Base-by-base conservation (phyloP, 306 rosid genomes). In the Arachis hypogaea region DNA sequence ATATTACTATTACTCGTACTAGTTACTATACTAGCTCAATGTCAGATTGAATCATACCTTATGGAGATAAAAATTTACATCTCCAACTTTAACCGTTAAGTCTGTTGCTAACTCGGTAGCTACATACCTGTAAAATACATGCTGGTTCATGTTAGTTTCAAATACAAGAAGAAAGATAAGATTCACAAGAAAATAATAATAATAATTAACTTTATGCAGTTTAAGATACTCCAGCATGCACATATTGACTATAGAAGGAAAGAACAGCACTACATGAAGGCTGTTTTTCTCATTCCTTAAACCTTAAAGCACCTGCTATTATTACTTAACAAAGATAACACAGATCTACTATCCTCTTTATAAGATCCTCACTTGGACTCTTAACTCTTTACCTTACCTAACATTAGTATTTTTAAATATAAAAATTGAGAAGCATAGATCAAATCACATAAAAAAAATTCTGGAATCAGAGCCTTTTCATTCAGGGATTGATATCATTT, bases 21-120 rank as follows among this genome's bases (percentile, higher is more conserved):
- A 45, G 81, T 36, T 42, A 59, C 42, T 55, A 22, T 10, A 74
- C 29, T 76, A n/a, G 40, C 77, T 68, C 46, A 70, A 74, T 47
- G 52, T 47, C 52, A 72, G 73, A 69, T 63, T 69, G 77, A 72
- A 67, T 71, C 77, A 80, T 86, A 93, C 98, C 98, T 93, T 93
- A n/a, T 91, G 98, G 59, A 93, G 85, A 83, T 85, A 87, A 83
- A 93, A 93, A 74, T 86, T 90, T 47, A 87, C 89, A 41, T 87
- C 87, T 62, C 96, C 90, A 51, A 91, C 87, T 59, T 86, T 89
- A 68, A 91, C 76, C 57, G 55, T 88, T 30, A 91, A 66, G 76
- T 93, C 98, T 9, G 97, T 79, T 66, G 90, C 89, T 77, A 93
- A 76, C 78, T 90, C 98, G 28, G 88, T 87, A 49, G 88, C 86